These are phyloP conservation scores for Medicago lupulina DNA, from an alignment of 306 rosid species.

Conservation along the genomic window DNA sequence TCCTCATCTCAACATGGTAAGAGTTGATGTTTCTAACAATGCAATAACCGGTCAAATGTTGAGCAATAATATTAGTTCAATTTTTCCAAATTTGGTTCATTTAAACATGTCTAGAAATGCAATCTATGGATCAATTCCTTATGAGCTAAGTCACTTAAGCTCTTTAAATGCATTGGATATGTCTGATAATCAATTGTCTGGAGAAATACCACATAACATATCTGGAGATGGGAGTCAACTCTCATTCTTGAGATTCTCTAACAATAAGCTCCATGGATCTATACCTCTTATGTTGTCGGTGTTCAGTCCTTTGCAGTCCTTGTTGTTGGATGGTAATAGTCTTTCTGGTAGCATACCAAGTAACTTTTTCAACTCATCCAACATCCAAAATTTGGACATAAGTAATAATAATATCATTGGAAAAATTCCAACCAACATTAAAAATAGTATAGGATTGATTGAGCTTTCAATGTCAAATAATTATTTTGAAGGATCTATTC, in stretches of 20 bases:
- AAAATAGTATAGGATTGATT: neutral
- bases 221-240: too few species aligned
- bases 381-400: neutral
- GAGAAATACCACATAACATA: neutral
- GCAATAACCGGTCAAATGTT: neutral
- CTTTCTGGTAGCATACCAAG: neutral
- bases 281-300: too few species aligned
- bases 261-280: too few species aligned
- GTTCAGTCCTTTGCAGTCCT: too few species aligned
- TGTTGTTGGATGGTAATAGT: constrained; percentile 5
- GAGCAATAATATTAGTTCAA: neutral
- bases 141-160: neutral
- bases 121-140: constrained; percentile 2
- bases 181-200: constrained; percentile 25
- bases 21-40: constrained; percentile 4
- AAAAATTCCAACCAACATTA: neutral
- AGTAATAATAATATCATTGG: constrained; percentile 26
- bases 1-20: neutral
- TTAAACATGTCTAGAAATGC: neutral
- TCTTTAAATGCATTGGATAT: neutral
- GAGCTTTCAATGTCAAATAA: constrained; percentile 25
- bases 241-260: too few species aligned
- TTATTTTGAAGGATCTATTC: constrained; percentile 35
- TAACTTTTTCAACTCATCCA: neutral
- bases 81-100: neutral